Evolutionary conservation across 2,329 filamentous ascomycete genomes (phyloP).

Genomic region (Aspergillus carbonarius): DNA sequence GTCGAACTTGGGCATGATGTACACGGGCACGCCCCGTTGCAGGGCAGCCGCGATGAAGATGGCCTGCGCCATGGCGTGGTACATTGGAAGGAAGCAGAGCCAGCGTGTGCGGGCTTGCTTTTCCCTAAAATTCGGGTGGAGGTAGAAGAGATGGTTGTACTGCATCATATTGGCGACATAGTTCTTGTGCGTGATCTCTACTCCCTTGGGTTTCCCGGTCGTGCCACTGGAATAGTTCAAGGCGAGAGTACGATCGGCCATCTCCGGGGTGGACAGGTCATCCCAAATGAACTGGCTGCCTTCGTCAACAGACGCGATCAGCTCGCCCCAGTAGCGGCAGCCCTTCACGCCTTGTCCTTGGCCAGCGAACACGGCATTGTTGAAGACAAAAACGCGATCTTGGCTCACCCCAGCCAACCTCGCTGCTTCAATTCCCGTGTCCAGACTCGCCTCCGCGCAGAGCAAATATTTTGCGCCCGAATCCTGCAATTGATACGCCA

Average conservation of each 20-base stretch:
- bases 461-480: constrained; percentile 68
- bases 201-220: constrained; percentile 80
- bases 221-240: constrained; percentile 76
- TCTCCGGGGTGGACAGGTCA: constrained; percentile 42
- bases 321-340: constrained; percentile 63
- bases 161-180: constrained; percentile 70
- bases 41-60: constrained; percentile 63
- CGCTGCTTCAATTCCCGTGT: constrained; percentile 67
- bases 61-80: constrained; percentile 72
- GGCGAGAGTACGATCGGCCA: constrained; percentile 47
- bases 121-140: constrained; percentile 51
- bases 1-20: constrained; percentile 77
- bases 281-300: constrained; percentile 65
- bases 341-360: constrained; percentile 37
- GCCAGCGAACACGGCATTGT: constrained; percentile 54
- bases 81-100: constrained; percentile 74
- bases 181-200: constrained; percentile 75
- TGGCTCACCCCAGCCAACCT: constrained; percentile 55
- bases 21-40: constrained; percentile 59
- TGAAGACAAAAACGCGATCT: constrained; percentile 64
- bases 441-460: constrained; percentile 56
- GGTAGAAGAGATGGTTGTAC: constrained; percentile 50
- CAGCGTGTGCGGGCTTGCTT: constrained; percentile 44
- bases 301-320: constrained; percentile 54
- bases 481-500: constrained; percentile 73